Base-by-base conservation (phyloP, 192 early-diverging fungal genomes). In the Coemansia sp. region DNA sequence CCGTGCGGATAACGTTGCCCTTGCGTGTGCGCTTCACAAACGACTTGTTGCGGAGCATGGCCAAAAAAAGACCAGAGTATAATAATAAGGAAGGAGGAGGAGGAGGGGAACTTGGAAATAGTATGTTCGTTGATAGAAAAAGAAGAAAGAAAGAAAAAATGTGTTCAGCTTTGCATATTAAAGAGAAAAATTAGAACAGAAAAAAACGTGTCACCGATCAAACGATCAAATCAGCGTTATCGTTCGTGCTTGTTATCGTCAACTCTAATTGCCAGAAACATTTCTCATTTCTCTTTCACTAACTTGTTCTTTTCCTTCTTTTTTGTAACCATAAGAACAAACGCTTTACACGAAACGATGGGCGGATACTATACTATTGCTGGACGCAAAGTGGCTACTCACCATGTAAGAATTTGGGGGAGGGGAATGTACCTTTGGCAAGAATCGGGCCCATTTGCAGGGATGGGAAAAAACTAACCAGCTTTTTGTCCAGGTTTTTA, bases 21-120 rank as follows among this genome's bases (percentile, higher is more conserved):
- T 92, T 91, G 84, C 91, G 89, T 62, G 94, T 97, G 73, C 93
- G 93, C 73, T 93, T 91, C 7, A 94, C 88, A 83, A 92, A 98
- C 12, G 92, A 85, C 77, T 95, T 96, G 66, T 88, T 86, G 59
- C 90, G 82, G 16, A 99, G 84, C 91, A 85, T 85, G 44, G 23
- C 33, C 23, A 49, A 43, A 34, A 63, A 57, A 51, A 43, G 9
- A 60, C 18, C 52, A 35, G 21, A 24, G 60, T 24, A n/a, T 6
- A 62, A 30, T 4, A 38, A 60, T 20, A 60, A 39, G 5, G 3
- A 18, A 12, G 45, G n/a, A 62, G 18, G 3, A 59, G 34, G 20
- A 59, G 15, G 34, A 0, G 18, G 23, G 30, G 8, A 21, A 9
- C 16, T 49, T 18, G 20, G 6, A 49, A 49, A 49, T 21, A 21